Evolutionary conservation across 179 eudicot species (phyloP).

Genomic region (Spinacia oleracea): DNA sequence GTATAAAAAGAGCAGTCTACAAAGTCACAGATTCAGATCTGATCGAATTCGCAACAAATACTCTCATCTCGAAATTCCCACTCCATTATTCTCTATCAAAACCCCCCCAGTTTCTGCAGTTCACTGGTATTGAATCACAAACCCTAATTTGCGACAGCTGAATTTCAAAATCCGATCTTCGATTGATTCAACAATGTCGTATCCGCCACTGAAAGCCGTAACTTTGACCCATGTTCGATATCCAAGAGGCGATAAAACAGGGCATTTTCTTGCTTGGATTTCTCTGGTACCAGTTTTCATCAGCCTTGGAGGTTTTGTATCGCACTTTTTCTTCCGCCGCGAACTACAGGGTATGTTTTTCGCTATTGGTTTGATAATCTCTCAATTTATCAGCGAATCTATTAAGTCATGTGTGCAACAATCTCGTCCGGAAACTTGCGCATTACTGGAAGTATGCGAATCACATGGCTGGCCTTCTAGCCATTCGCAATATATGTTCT

Average conservation of each 20-base stretch:
- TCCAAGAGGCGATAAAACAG: conserved; percentile 65
- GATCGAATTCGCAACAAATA: not conserved
- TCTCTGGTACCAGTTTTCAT: conserved; percentile 84
- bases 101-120: not conserved
- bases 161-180: not conserved
- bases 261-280: conserved; percentile 79
- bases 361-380: conserved; percentile 61
- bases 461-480: conserved; percentile 95
- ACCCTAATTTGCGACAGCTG: not conserved
- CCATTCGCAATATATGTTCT: conserved; percentile 87
- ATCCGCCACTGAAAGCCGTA: conserved; percentile 60
- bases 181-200: not conserved
- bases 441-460: conserved; percentile 72
- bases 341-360: conserved; percentile 78
- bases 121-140: not conserved
- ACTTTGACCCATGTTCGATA: conserved; percentile 88
- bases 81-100: not conserved
- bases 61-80: not conserved
- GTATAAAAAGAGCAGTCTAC: not conserved
- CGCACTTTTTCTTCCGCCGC: conserved; percentile 82
- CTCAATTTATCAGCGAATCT: conserved; percentile 72
- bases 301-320: conserved; percentile 69
- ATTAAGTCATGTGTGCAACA: conserved; percentile 67
- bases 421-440: conserved; percentile 77
- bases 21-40: not conserved